phyloP scores from a whole-genome alignment of 495 filamentous ascomycete genomes.

The Penicillium salamii region DNA sequence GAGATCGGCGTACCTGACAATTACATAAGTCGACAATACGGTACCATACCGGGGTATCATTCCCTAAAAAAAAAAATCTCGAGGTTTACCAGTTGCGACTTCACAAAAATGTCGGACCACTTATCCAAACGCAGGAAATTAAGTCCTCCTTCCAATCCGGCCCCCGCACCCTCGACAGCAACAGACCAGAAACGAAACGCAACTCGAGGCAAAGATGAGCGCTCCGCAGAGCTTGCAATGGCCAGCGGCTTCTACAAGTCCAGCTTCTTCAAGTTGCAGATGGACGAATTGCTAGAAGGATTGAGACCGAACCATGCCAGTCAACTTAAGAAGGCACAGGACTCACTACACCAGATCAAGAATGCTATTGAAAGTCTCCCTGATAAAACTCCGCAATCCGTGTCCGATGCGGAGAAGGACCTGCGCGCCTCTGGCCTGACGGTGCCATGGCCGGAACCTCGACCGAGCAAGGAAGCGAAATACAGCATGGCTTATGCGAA shows the following conservation, averaged over 20 bases:
- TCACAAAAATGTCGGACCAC: conserved; percentile 29
- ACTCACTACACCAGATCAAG: conserved; percentile 69
- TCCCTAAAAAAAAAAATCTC: conserved; percentile 22
- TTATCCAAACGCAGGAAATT: conserved; percentile 37
- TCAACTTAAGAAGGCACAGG: conserved; percentile 61
- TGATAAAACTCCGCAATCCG: conserved; percentile 50
- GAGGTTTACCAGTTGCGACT: not conserved
- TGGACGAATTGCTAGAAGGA: conserved; percentile 75
- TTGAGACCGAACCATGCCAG: conserved; percentile 67
- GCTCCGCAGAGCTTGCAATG: conserved; percentile 39
- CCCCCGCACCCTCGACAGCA: conserved; percentile 17
- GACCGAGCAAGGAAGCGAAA: conserved; percentile 65
- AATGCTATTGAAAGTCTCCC: conserved; percentile 69
- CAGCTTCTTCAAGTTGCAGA: conserved; percentile 81
- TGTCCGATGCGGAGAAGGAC: conserved; percentile 63
- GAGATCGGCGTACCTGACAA: conserved; percentile 27
- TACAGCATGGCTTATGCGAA: conserved; percentile 77
- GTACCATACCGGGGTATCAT: conserved; percentile 16
- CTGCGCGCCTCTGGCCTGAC: conserved; percentile 62
- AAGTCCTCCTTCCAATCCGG: conserved; percentile 29
- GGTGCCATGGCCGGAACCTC: conserved; percentile 80
- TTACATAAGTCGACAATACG: conserved; percentile 1
- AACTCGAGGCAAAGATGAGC: conserved; percentile 22
- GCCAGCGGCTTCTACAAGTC: conserved; percentile 58
- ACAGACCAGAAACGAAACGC: conserved; percentile 8